These are phyloP conservation scores for Camelina neglecta DNA, from an alignment of 345 rosid species.

Conservation along the genomic window DNA sequence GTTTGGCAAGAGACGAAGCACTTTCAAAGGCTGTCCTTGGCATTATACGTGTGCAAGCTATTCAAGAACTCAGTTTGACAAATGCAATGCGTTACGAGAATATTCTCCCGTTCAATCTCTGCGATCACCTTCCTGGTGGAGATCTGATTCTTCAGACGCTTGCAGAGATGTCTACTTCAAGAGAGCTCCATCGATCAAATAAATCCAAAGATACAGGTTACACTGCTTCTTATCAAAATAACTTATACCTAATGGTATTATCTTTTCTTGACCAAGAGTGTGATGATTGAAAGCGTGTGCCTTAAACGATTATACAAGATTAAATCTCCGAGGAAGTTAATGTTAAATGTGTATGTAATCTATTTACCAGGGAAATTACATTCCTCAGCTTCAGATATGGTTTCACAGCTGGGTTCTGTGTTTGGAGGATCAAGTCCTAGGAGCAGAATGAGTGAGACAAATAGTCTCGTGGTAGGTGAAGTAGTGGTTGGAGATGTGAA, in stretches of 20 bases:
- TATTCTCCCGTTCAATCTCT: slow-evolving; percentile 87
- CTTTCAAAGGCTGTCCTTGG: slow-evolving; percentile 91
- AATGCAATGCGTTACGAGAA: slow-evolving; percentile 49
- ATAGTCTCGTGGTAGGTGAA: slow-evolving; percentile 75
- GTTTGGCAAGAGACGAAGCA: slow-evolving; percentile 70
- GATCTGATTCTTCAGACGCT: slow-evolving; percentile 89
- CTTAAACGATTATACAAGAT: not conserved
- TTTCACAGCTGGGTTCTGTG: slow-evolving; percentile 77
- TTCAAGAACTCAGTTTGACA: slow-evolving; percentile 65
- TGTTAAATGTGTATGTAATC: slow-evolving; percentile 2
- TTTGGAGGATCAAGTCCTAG: slow-evolving; percentile 68
- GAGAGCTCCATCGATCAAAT: slow-evolving; percentile 56
- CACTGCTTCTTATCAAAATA: slow-evolving; percentile 7
- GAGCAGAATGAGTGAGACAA: slow-evolving; percentile 41
- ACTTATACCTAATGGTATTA: not conserved
- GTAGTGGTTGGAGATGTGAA: slow-evolving; percentile 86
- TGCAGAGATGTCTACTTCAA: slow-evolving; percentile 66
- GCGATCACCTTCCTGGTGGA: slow-evolving; percentile 97
- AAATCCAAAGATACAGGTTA: slow-evolving; percentile 52
- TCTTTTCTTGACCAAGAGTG: slow-evolving; percentile 27
- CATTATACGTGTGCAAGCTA: slow-evolving; percentile 78
- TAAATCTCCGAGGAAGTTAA: slow-evolving; percentile 3
- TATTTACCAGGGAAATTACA: slow-evolving; percentile 48
- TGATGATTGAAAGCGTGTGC: slow-evolving; percentile 9
- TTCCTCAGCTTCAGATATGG: slow-evolving; percentile 80